Conservation (phyloP, 2,329 filamentous ascomycete species). For the Colletotrichum sublineola region DNA sequence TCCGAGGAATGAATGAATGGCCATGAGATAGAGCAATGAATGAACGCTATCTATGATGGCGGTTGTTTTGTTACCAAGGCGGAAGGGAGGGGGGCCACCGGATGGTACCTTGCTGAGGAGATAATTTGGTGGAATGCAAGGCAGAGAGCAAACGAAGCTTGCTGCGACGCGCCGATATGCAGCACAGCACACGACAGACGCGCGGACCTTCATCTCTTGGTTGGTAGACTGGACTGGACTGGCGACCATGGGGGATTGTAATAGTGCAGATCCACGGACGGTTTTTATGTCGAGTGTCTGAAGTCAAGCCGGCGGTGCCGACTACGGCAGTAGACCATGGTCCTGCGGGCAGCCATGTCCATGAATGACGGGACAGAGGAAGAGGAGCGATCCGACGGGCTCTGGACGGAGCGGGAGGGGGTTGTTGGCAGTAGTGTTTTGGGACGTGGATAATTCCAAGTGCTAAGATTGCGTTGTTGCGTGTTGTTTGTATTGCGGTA, state of each 20-base stretch:
- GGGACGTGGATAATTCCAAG: slow-evolving; percentile 31
- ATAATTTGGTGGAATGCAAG: slow-evolving; percentile 4
- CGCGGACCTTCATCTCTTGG: neutral
- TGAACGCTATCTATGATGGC: neutral
- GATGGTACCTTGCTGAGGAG: neutral
- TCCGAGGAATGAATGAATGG: slow-evolving; percentile 22
- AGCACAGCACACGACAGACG: neutral
- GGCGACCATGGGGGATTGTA: neutral
- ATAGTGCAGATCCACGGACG: slow-evolving; percentile 37
- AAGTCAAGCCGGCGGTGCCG: no score
- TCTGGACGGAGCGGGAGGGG: neutral
- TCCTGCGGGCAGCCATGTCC: no score
- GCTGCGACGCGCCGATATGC: slow-evolving; percentile 18
- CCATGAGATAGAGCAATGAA: slow-evolving; percentile 8
- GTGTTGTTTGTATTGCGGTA: neutral
- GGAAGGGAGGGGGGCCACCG: neutral
- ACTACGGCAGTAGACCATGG: no score
- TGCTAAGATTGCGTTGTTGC: slow-evolving; percentile 11
- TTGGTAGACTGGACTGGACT: neutral
- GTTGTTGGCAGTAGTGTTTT: no score
- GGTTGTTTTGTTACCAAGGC: neutral
- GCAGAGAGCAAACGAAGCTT: neutral
- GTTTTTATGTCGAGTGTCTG: slow-evolving; percentile 2
- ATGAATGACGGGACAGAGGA: no score
- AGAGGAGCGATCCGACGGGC: neutral